Evolutionary conservation across 805 yeast genomes (phyloP).

Genomic region (Grigorovia yakushimaensis): DNA sequence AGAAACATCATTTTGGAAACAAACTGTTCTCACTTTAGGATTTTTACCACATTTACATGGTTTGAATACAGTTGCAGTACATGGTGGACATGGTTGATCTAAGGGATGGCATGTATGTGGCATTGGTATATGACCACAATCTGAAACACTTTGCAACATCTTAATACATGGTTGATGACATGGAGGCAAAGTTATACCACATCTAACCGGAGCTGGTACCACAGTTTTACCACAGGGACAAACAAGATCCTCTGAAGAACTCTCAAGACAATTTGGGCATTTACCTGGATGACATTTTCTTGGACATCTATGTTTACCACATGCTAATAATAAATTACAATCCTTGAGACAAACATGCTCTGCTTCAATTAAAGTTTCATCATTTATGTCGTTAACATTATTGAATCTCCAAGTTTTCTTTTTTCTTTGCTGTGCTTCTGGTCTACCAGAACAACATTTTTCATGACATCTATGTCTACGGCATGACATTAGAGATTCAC

Average conservation of each 20-base stretch:
- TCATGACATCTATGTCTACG: conserved; percentile 67
- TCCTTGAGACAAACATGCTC: conserved; percentile 60
- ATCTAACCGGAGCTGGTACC: conserved; percentile 72
- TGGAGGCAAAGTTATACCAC: conserved; percentile 60
- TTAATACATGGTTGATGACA: conserved; percentile 61
- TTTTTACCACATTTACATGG: conserved; percentile 53
- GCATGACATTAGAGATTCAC: conserved; percentile 68
- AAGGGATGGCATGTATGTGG: conserved; percentile 71
- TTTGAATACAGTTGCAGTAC: conserved; percentile 52
- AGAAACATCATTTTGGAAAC: conserved; percentile 59
- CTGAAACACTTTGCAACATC: conserved; percentile 26
- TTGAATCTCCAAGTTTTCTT: conserved; percentile 17
- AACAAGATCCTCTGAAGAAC: conserved; percentile 65
- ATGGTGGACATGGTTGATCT: conserved; percentile 58
- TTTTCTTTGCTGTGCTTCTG: conserved; percentile 42
- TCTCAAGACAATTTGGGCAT: conserved; percentile 72
- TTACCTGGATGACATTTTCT: conserved; percentile 71
- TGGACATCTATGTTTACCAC: conserved; percentile 61
- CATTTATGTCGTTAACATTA: conserved; percentile 26
- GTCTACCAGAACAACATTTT: conserved; percentile 63
- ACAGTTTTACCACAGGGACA: conserved; percentile 78
- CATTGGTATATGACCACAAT: conserved; percentile 66
- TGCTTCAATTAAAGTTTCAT: conserved; percentile 59
- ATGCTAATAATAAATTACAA: conserved; percentile 53
- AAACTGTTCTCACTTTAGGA: conserved; percentile 44